Percentiles rank a stretch among this genome's conserved stretches.
Conservation (phyloP, 176 grass and related monocot species). For the Rhynchospora tenuis region DNA sequence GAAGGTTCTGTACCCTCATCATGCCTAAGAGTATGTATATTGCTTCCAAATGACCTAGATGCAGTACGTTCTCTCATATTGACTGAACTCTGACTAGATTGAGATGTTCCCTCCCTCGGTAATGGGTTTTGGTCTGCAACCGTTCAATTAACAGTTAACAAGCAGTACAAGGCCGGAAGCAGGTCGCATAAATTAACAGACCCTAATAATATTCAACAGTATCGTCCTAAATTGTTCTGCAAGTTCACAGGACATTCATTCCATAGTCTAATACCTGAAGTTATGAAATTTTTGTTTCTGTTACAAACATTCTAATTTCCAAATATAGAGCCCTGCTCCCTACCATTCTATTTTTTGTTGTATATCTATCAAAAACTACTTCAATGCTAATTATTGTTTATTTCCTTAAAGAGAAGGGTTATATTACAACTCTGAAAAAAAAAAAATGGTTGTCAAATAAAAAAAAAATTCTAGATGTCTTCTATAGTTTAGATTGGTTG, state of each 20-base stretch:
- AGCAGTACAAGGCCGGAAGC: not conserved
- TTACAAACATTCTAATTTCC: not conserved
- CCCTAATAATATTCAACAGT: not conserved
- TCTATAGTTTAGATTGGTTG: too few relatives aligned
- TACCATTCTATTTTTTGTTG: too few relatives aligned
- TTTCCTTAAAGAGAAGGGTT: too few relatives aligned
- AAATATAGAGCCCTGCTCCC: not conserved
- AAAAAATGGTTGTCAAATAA: too few relatives aligned
- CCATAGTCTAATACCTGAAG: not conserved
- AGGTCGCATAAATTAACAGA: not conserved
- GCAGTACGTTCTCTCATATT: conserved; percentile 15
- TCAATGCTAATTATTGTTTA: too few relatives aligned
- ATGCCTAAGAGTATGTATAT: conserved; percentile 69
- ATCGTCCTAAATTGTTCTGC: not conserved
- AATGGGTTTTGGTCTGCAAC: conserved; percentile 25
- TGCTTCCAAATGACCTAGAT: conserved; percentile 55
- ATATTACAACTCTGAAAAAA: too few relatives aligned
- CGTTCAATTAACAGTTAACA: not conserved
- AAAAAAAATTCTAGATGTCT: too few relatives aligned
- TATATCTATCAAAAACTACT: too few relatives aligned
- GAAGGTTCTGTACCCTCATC: conserved; percentile 39
- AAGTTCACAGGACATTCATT: not conserved
- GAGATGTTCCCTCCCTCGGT: conserved; percentile 12
- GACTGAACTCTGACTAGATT: not conserved
- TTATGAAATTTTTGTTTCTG: not conserved